phyloP scores from a whole-genome alignment of 2,329 filamentous ascomycete species.

The Aspergillus pseudotamarii region DNA sequence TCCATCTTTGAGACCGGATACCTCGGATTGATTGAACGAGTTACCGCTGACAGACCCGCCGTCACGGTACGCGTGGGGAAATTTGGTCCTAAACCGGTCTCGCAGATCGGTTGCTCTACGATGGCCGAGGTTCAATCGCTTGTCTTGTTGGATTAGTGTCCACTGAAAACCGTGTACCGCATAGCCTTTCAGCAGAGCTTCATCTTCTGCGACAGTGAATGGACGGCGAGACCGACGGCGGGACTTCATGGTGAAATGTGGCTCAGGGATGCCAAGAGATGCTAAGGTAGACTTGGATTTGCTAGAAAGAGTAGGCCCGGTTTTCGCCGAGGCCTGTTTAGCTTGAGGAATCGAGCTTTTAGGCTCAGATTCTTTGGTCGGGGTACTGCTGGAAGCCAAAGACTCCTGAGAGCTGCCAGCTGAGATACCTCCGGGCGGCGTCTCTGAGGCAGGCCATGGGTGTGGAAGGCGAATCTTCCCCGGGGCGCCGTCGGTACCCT shows the following conservation, averaged over 20 bases:
- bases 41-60: slow-evolving; percentile 44
- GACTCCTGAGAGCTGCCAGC: slow-evolving; percentile 19
- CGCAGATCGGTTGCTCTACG: slow-evolving; percentile 62
- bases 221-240: slow-evolving; percentile 57
- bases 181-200: slow-evolving; percentile 61
- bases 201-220: slow-evolving; percentile 61
- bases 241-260: slow-evolving; percentile 50
- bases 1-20: slow-evolving; percentile 8
- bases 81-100: slow-evolving; percentile 64
- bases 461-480: slow-evolving; percentile 32
- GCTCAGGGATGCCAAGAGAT: slow-evolving; percentile 52
- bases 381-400: slow-evolving; percentile 23
- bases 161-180: slow-evolving; percentile 62
- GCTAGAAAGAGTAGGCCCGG: slow-evolving; percentile 32
- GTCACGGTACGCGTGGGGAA: slow-evolving; percentile 58
- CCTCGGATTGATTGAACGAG: slow-evolving; percentile 18
- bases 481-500: slow-evolving; percentile 23
- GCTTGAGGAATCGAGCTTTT: slow-evolving; percentile 14
- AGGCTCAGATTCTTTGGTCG: slow-evolving; percentile 19
- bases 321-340: slow-evolving; percentile 25
- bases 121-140: slow-evolving; percentile 52
- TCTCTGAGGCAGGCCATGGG: slow-evolving; percentile 22
- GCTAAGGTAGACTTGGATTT: slow-evolving; percentile 37
- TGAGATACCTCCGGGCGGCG: slow-evolving; percentile 17
- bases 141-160: slow-evolving; percentile 61